Conservation (phyloP, 2,329 filamentous ascomycete species). For the Remersonia thermophila region DNA sequence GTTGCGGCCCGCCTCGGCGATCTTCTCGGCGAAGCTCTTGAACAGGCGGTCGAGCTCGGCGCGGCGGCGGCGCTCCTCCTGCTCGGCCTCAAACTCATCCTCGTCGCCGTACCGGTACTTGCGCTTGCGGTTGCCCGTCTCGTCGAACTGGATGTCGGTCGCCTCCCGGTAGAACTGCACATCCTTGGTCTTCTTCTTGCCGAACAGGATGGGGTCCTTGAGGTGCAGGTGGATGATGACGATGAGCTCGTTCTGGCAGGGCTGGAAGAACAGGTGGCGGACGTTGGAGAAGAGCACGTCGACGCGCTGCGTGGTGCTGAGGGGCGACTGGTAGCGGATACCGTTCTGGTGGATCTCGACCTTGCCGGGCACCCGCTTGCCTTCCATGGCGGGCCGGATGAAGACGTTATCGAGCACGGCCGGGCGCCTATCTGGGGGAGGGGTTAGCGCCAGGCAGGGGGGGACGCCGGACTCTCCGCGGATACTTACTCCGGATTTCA, state of each 20-base stretch:
- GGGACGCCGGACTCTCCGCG: neutral
- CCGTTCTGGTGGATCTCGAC: conserved; percentile 98
- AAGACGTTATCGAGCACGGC: conserved; percentile 88
- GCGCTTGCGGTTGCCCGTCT: conserved; percentile 94
- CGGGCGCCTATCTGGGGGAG: conserved; percentile 67
- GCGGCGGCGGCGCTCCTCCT: conserved; percentile 84
- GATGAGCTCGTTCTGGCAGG: conserved; percentile 88
- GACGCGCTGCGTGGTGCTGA: conserved; percentile 70
- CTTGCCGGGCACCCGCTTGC: conserved; percentile 89
- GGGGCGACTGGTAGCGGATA: conserved; percentile 81
- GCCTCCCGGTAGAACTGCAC: conserved; percentile 97
- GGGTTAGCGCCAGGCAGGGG: conserved; percentile 9
- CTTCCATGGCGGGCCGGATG: conserved; percentile 87
- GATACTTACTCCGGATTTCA: conserved; percentile 70
- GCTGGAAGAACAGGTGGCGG: conserved; percentile 97
- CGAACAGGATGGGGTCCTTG: conserved; percentile 95
- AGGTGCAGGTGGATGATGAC: conserved; percentile 97
- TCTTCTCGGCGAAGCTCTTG: conserved; percentile 93
- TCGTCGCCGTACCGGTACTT: conserved; percentile 97
- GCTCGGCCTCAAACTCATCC: conserved; percentile 96
- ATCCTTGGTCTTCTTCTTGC: conserved; percentile 94
- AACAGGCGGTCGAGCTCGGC: conserved; percentile 92
- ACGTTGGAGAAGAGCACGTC: conserved; percentile 97
- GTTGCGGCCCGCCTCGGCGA: conserved; percentile 85
- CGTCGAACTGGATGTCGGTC: conserved; percentile 96